phyloP scores from a whole-genome alignment of 2,329 filamentous ascomycete species.

The Aspergillus chevalieri region DNA sequence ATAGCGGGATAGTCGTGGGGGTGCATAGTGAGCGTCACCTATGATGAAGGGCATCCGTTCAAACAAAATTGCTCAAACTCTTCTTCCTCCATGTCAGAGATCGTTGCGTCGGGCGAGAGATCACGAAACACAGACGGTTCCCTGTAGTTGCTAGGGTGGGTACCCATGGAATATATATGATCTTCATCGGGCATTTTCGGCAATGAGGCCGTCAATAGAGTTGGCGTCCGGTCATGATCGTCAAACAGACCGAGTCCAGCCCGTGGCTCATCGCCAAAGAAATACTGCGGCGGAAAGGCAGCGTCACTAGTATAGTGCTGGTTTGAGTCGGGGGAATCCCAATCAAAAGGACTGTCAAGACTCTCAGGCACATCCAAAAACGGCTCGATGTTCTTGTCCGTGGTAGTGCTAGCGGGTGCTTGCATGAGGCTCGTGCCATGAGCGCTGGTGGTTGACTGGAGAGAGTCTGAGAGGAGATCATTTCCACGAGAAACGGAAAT shows the following conservation, averaged over 20 bases:
- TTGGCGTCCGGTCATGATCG: slow-evolving; percentile 24
- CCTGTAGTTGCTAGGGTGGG: slow-evolving; percentile 6
- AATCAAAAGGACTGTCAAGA: slow-evolving; percentile 19
- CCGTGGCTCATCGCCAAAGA: slow-evolving; percentile 18
- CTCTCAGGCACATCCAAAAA: slow-evolving; percentile 19
- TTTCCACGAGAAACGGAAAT: slow-evolving; percentile 12
- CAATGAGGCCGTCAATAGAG: slow-evolving; percentile 28
- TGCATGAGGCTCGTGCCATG: slow-evolving; percentile 8
- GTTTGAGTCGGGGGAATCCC: slow-evolving; percentile 20
- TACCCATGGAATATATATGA: slow-evolving; percentile 14
- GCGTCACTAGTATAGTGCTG: slow-evolving; percentile 10
- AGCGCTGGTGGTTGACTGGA: slow-evolving; percentile 11
- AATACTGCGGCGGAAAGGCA: slow-evolving; percentile 19
- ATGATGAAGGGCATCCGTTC: slow-evolving; percentile 19
- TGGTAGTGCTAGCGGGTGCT: slow-evolving; percentile 5
- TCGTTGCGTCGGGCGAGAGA: slow-evolving; percentile 28
- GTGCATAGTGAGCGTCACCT: neutral
- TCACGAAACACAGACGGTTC: slow-evolving; percentile 12
- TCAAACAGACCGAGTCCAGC: slow-evolving; percentile 18
- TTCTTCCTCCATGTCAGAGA: slow-evolving; percentile 29
- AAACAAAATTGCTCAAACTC: slow-evolving; percentile 30
- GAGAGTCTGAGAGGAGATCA: slow-evolving; percentile 3
- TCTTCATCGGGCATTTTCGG: slow-evolving; percentile 17
- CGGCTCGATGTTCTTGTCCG: slow-evolving; percentile 35
- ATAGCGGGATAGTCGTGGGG: neutral